Base-by-base conservation (phyloP, 768 basidiomycete genomes). In the Nidularia pulvinata region DNA sequence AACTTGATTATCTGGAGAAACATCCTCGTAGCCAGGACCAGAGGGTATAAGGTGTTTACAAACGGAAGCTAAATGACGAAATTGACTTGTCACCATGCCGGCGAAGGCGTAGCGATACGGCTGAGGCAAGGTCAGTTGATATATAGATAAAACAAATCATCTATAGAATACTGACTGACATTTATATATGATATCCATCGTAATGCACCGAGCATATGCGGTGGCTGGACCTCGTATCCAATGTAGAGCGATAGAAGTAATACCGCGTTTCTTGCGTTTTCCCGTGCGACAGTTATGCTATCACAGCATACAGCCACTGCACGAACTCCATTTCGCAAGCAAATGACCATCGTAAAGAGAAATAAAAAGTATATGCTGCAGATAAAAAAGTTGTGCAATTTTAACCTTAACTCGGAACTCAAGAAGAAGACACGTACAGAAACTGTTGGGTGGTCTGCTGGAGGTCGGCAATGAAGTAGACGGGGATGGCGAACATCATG, bases 301-400 rank as follows among this genome's bases (percentile, higher is more conserved):
- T 75, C 74, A 62, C 86, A 84, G 5, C 75, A 74, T 0, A 88
- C 84, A 1, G 86, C 85, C 10, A 89, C 61, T 0, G 76, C 74
- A 30, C 91, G 78, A 78, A 93, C 95, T 77, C 86, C 85, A 0
- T 83, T 84, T 65, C 86, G 87, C 81, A 93, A 87, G 6, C 84
- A 69, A 22, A 91, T 50, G 34, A 85, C 78, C 54, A 85, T 78
- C 3, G 74, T 66, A 50, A 84, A 75, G 16, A 84, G 59, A 54
- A 85, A 81, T 19, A 91, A 62, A 63, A 81, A 78, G 65, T 79
- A 84, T 22, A 76, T 80, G 62, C 87, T 88, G 55, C 3, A 14
- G 19, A 46, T n/a, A 47, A 33, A 46, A 35, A 7, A 54, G 62
- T 49, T 44, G 9, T 5, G 7, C 16, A 45, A 7, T n/a, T 49